Evolutionary conservation across 208 protist species (phyloP).

Genomic region (Leishmania tropica): DNA sequence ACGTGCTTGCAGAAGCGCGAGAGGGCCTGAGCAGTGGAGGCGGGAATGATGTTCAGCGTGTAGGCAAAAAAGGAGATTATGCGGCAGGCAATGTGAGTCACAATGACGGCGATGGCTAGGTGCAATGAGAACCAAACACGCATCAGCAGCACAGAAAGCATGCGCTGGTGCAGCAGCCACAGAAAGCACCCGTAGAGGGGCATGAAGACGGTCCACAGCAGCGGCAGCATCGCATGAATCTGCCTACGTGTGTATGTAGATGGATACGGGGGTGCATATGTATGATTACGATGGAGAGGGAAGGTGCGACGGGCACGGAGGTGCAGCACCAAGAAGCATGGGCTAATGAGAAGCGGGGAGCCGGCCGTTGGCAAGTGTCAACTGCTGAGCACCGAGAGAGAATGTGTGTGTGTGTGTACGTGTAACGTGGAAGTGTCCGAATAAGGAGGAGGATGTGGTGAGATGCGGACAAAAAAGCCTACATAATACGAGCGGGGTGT

Average conservation of each 20-base stretch:
- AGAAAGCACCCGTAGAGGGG: constrained; percentile 41
- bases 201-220: constrained; percentile 5
- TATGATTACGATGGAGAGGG: background rate
- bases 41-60: constrained; percentile 29
- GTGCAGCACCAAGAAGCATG: background rate
- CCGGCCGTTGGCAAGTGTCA: background rate
- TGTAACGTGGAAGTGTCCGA: background rate
- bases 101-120: constrained; percentile 31
- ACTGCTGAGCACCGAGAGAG: background rate
- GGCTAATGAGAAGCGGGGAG: background rate
- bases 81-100: constrained; percentile 34
- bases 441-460: background rate
- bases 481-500: background rate
- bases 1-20: constrained; percentile 42
- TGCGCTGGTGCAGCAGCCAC: constrained; percentile 40
- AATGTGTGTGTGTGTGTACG: too few species aligned
- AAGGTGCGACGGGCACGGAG: background rate
- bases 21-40: constrained; percentile 29
- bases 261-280: background rate
- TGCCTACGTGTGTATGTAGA: background rate
- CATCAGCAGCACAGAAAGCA: constrained; percentile 49
- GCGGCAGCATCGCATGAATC: constrained; percentile 4
- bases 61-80: constrained; percentile 33
- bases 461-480: background rate
- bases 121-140: constrained; percentile 60